A percentile compares a stretch with the other conserved stretches of the same genome.
Conservation (phyloP, 305 asterid species). For the Solanum hybrid region DNA sequence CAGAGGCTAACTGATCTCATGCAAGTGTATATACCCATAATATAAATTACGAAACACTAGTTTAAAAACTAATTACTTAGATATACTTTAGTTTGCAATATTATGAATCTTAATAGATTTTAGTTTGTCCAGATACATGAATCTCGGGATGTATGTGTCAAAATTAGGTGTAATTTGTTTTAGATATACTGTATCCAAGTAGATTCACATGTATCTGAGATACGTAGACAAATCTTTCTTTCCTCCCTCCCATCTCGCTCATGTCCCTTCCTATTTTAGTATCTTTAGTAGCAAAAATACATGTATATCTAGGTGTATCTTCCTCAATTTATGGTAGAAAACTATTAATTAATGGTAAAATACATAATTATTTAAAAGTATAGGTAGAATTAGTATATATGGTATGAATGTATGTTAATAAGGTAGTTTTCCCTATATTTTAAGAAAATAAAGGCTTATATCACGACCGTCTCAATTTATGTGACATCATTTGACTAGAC, state of each 20-base stretch:
- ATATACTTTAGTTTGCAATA: no score
- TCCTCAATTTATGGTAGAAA: background rate
- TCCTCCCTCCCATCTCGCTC: background rate
- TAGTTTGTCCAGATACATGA: background rate
- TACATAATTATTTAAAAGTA: no score
- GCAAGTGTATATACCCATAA: background rate
- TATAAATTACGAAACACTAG: background rate
- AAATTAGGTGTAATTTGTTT: no score
- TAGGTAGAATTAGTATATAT: background rate
- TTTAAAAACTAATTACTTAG: background rate
- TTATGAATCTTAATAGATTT: no score
- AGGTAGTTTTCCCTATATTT: background rate
- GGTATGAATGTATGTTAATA: background rate
- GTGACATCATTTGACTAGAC: background rate
- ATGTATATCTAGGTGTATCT: background rate
- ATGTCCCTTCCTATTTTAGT: background rate
- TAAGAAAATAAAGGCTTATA: background rate
- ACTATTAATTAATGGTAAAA: background rate
- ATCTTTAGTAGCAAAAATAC: no score
- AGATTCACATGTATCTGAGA: background rate
- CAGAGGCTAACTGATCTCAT: background rate
- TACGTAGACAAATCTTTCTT: no score
- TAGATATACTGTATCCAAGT: no score
- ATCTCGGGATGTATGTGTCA: background rate
- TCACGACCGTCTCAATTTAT: background rate